Evolutionary conservation across 345 rosid species (phyloP), one percentile per base, ranked within the genome.

Genomic region (Microthlaspi erraticum): DNA sequence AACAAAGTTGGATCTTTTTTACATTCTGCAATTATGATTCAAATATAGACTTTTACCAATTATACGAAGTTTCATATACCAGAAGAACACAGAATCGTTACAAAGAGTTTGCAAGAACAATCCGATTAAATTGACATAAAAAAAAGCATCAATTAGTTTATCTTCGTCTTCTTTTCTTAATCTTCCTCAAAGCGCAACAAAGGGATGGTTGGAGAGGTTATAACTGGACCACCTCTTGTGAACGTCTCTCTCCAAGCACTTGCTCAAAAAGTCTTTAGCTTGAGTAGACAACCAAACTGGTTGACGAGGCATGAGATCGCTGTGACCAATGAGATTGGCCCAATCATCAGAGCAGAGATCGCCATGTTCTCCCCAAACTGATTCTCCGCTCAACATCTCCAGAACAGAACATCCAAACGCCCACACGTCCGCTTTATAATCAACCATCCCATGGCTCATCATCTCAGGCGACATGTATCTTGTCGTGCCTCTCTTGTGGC

Each of bases 391-490:
- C 11, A 69, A 17, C 74, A 68, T 55, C 44, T 12, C 75, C 57
- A 69, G 11, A 23, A 69, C 37, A 0, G 48, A 32, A 9, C 65
- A 57, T 13, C 73, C 65, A 17, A 69, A 36, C 0, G 48, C 23
- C 73, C 65, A 57, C 10, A 14, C 16, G 0, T 69, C 73, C 6
- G 33, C 64, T 8, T 46, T 10, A 19, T 5, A 69, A 1, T 69
- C 65, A 4, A 57, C 5, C n/a, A 5, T 9, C 3, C 46, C 73
- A 31, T 2, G 2, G 1, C 17, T 19, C 0, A 68, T n/a, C 1
- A 57, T 7, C 65, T 57, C 73, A 0, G 73, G 64, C 13, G 73
- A 52, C 56, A 57, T 56, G 10, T 20, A 68, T 9, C 44, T 20
- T 2, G 7, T 33, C 0, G 73, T 57, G 12, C 73, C 65, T 68